Evolutionary conservation across 2,329 filamentous ascomycete genomes (phyloP), one percentile per base, ranked within the genome.

Genomic region (Niveomyces coronatus): DNA sequence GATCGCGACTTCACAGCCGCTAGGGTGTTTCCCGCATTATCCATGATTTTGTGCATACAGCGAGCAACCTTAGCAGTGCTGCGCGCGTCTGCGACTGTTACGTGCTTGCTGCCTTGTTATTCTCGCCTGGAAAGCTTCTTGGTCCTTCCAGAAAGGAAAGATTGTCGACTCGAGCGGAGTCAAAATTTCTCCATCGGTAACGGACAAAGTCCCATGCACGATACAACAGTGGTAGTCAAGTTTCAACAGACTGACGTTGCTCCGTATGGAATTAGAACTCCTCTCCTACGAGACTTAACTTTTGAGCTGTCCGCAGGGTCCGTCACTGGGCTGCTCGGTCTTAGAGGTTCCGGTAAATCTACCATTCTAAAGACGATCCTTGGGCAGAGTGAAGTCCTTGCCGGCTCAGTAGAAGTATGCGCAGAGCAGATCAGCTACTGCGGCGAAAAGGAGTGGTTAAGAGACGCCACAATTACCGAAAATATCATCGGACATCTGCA

Each of bases 241-340:
- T 35, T 35, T 16, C 3, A 9, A 10, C 10, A 26, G 7, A 24
- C 33, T 2, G 11, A 27, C n/a, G 19, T 35, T 20, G 8, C 15
- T 4, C 33, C 22, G 2, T 1, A 13, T 13, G 5, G 10, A 18
- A 4, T 9, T 2, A 23, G 3, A 11, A 2, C 1, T 4, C 3
- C 23, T 5, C 6, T 35, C 9, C 33, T 35, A 7, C 23, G 22
- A 3, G 16, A 14, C 9, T 15, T 28, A 3, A 9, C 18, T 14
- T 27, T 35, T 19, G 3, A 5, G 6, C 22, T 35, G 4, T 5
- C 9, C 5, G 22, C 10, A 2, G 33, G 33, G 2, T 35, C 33
- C 4, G 11, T 35, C 2, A 35, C 33, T 11, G 33, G 23, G 2
- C 15, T 35, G 4, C 4, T 35, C 5, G 23, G 33, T 9, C 22